Evolutionary conservation across 2,329 filamentous ascomycete species (phyloP), one percentile per base, ranked within the genome.

Genomic region (Aspergillus eucalypticola): DNA sequence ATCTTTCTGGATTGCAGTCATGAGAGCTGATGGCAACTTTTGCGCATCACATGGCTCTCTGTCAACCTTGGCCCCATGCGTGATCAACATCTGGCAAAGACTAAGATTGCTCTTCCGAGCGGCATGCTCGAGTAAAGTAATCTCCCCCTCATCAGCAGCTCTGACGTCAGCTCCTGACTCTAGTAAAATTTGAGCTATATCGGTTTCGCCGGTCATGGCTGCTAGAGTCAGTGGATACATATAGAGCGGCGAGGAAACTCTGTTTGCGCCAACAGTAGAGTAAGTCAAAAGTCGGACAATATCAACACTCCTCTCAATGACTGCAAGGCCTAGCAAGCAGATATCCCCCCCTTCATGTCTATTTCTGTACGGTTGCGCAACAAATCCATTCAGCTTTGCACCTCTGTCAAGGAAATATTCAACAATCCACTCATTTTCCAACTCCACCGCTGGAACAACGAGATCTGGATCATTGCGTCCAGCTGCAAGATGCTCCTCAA

Each of bases 211-310:
- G 0, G 11, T 13, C 13, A 4, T 3, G 2, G 52, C 56, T 5
- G 56, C 56, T 27, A 59, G 19, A 8, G 50, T 29, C 35, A 59
- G 41, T 21, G 56, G 50, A 7, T 19, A 59, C 52, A 49, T 15
- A 49, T 48, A 59, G 3, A 0, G 56, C 7, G 11, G 38, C 17
- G 5, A 5, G 27, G 25, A 50, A 48, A 10, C 8, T 59, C 25
- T 1, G 5, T 17, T 13, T 29, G 27, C 7, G 39, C 56, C 6
- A 46, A 17, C 2, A 54, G 11, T 10, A 59, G 3, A 3, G 21
- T 6, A 1, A 44, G 17, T 44, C n/a, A 44, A 10, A 44, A 44
- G 41, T 19, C 48, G 35, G 11, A 59, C n/a, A 32, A 39, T 39
- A 23, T 19, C 5, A 8, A 29, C 7, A 10, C 3, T 10, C 5